Base-by-base conservation (phyloP, 495 filamentous ascomycete species). In the Aeminium ludgeri region DNA sequence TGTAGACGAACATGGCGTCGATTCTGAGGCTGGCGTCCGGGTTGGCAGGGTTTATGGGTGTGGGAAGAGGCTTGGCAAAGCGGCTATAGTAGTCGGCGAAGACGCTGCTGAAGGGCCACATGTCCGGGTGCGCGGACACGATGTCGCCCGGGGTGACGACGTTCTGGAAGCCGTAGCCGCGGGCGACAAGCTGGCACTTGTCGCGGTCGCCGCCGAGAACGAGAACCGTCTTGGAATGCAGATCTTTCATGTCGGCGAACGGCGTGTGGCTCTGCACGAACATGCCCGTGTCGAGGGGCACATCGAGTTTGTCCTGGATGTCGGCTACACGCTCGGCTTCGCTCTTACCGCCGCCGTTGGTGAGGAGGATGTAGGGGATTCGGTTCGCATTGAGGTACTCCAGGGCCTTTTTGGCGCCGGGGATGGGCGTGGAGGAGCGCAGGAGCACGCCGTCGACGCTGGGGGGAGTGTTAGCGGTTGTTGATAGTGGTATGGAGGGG, bases 371-470 rank as follows among this genome's bases (percentile, higher is more conserved):
- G 61, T 82, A 91, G 10, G 81, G 82, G 36, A 92, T 80, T 6
- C 66, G 63, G 36, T 81, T 65, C 17, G 69, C 50, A 48, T 86
- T 72, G 17, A 96, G 74, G 46, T 72, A 73, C 10, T 56, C 49
- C n/a, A 99, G 68, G 11, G 86, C 67, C 43, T 78, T 63, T n/a
- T 72, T 63, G 0, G 91, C 91, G 25, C 76, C 74, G n/a, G 86
- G 78, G 27, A 93, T 74, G 7, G 86, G 77, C 40, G 71, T 72
- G 0, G 78, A 73, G 47, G 78, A 75, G 55, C 86, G 84, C n/a
- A 94, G 68, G 15, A 99, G 78, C 19, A 99, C 91, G 45, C 91
- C 91, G 56, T 99, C 89, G 54, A 96, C 92, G 58, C 85, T 93
- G 19, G 5, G 13, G 34, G 17, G 4, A 25, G 4, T 4, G 13